These are phyloP conservation scores for Oryza brachyantha DNA, from an alignment of 176 grass and related monocot species.

Conservation along the genomic window DNA sequence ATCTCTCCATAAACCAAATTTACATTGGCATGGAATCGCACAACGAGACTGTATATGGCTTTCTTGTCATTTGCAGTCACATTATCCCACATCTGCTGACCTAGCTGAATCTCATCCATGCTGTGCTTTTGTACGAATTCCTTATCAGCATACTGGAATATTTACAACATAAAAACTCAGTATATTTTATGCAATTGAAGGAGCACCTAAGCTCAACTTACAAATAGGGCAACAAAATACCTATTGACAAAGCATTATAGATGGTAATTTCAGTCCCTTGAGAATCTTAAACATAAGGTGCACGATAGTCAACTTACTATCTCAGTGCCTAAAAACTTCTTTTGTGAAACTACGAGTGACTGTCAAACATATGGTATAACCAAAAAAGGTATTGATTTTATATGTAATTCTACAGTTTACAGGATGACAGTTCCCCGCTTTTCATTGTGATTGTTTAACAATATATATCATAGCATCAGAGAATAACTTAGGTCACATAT, in stretches of 20 bases:
- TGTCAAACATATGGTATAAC: conserved; percentile 5
- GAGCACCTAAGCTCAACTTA: neutral
- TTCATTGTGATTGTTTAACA: neutral
- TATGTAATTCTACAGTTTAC: neutral
- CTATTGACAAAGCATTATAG: neutral
- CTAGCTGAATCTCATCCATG: conserved; percentile 54
- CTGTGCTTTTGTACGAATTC: conserved; percentile 55
- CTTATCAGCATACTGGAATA: conserved; percentile 89
- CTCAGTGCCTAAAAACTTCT: conserved; percentile 13
- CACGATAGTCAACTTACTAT: neutral
- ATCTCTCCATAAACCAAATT: conserved; percentile 64
- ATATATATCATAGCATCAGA: conserved; percentile 12
- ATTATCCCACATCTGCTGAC: conserved; percentile 77
- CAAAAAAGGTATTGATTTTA: neutral
- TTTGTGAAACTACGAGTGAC: conserved; percentile 4
- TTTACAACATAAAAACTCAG: conserved; percentile 22
- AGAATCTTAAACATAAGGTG: conserved; percentile 11
- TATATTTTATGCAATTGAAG: conserved; percentile 7
- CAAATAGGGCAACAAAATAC: conserved; percentile 19
- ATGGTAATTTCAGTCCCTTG: conserved; percentile 15
- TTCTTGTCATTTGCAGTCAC: conserved; percentile 77
- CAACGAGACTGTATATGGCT: conserved; percentile 69
- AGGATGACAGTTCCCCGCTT: neutral
- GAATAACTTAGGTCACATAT: conserved; percentile 24
- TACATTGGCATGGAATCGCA: conserved; percentile 69